Percentiles rank a stretch among this genome's conserved stretches.
Conservation (phyloP, 2,329 filamentous ascomycete genomes). For the Colletotrichum higginsianum region DNA sequence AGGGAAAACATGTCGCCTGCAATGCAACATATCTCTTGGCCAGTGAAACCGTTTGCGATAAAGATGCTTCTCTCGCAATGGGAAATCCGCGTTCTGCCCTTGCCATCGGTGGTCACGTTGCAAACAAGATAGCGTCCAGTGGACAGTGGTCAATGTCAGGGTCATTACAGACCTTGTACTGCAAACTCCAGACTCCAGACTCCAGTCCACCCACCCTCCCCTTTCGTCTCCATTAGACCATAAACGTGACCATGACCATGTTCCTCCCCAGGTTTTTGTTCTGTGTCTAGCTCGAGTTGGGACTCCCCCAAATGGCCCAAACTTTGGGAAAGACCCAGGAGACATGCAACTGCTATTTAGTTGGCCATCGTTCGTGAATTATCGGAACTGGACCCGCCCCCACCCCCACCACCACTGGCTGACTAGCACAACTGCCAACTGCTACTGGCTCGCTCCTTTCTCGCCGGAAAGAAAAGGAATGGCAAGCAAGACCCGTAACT, state of each 20-base stretch:
- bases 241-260: not conserved
- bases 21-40: constrained; percentile 13
- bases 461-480: not conserved
- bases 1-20: not conserved
- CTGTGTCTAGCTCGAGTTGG: not conserved
- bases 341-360: not conserved
- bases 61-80: not conserved
- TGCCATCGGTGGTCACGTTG: not conserved
- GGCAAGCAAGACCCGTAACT: not conserved
- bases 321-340: not conserved
- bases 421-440: not conserved
- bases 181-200: not conserved
- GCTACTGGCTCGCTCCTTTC: constrained; percentile 1
- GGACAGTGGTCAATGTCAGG: not conserved
- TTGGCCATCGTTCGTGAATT: not conserved
- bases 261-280: not conserved
- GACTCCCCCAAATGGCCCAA: constrained; percentile 1
- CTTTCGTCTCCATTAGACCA: not conserved
- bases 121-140: not conserved
- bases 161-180: not conserved
- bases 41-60: constrained; percentile 10
- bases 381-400: constrained; percentile 2
- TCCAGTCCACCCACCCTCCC: not conserved
- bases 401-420: constrained; percentile 18
- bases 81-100: constrained; percentile 24